phyloP scores from a whole-genome alignment of 2,329 filamentous ascomycete genomes.

The Escovopsis sp. region DNA sequence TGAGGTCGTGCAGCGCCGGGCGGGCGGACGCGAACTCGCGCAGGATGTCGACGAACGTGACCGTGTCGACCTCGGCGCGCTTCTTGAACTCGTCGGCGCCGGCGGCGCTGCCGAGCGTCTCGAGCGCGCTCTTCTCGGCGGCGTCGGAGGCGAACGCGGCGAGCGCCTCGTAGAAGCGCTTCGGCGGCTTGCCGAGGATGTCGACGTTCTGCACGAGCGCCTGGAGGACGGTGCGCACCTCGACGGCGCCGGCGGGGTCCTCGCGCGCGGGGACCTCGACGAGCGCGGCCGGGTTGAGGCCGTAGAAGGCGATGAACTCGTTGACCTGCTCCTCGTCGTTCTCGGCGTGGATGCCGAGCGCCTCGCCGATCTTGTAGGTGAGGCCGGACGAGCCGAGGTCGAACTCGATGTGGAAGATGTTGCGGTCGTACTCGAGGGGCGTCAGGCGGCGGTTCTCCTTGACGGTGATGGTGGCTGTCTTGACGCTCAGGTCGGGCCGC shows the following conservation, averaged over 20 bases:
- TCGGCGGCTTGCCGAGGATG: conserved; percentile 91
- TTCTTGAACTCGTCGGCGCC: conserved; percentile 86
- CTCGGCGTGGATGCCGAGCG: conserved; percentile 88
- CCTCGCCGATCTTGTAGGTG: conserved; percentile 94
- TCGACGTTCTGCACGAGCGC: conserved; percentile 84
- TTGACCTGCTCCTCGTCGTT: conserved; percentile 69
- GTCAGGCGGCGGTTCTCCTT: conserved; percentile 94
- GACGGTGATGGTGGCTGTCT: conserved; percentile 78
- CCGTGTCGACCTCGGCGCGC: conserved; percentile 76
- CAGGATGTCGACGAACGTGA: conserved; percentile 83
- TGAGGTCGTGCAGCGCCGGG: conserved; percentile 76
- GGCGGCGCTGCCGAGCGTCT: conserved; percentile 60
- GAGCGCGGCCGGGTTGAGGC: conserved; percentile 64
- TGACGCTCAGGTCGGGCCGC: conserved; percentile 72
- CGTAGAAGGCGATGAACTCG: conserved; percentile 83
- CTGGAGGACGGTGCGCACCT: conserved; percentile 88
- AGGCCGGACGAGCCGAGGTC: conserved; percentile 84
- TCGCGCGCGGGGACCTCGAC: conserved; percentile 88
- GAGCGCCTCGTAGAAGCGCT: conserved; percentile 92
- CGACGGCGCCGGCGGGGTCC: conserved; percentile 47
- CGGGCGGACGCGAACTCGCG: conserved; percentile 82
- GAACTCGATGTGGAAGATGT: conserved; percentile 99
- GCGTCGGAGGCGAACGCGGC: conserved; percentile 75
- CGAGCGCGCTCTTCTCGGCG: conserved; percentile 66
- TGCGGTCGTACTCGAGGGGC: conserved; percentile 77